A percentile compares a stretch with the other conserved stretches of the same genome.
phyloP scores from a whole-genome alignment of 805 yeast genomes.

The Suhomyces sp. region DNA sequence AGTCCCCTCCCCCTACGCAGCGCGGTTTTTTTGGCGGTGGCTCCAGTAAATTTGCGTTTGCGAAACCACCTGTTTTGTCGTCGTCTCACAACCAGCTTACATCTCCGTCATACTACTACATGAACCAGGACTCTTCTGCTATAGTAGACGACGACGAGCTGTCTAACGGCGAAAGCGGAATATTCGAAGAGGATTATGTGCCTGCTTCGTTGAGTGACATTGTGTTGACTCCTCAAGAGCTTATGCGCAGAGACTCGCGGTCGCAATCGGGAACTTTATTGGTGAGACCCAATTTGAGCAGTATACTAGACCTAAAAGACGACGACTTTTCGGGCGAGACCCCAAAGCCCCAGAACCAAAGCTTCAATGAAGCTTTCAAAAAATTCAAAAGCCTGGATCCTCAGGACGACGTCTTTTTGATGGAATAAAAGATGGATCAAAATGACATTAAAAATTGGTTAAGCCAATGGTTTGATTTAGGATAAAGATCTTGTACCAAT shows the following conservation, averaged over 20 bases:
- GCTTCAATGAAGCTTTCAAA: constrained; percentile 9
- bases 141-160: constrained; percentile 36
- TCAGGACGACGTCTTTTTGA: constrained; percentile 36
- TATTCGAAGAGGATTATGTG: constrained; percentile 70
- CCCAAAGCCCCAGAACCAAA: constrained; percentile 3
- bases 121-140: constrained; percentile 16
- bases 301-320: constrained; percentile 6
- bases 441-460: not conserved
- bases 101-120: constrained; percentile 11
- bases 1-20: constrained; percentile 2
- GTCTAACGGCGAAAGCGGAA: constrained; percentile 10
- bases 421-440: constrained; percentile 24
- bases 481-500: not conserved
- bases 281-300: constrained; percentile 30
- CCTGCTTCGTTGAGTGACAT: constrained; percentile 80
- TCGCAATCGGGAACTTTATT: constrained; percentile 44
- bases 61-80: not conserved
- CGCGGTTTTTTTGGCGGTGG: not conserved
- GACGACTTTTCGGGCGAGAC: not conserved
- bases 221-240: constrained; percentile 73
- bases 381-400: constrained; percentile 5
- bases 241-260: constrained; percentile 64
- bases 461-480: not conserved
- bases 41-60: constrained; percentile 1
- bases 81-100: not conserved